Evolutionary conservation across 208 protist species (phyloP), one percentile per base, ranked within the genome.

Genomic region (Trypanosoma lewisi): DNA sequence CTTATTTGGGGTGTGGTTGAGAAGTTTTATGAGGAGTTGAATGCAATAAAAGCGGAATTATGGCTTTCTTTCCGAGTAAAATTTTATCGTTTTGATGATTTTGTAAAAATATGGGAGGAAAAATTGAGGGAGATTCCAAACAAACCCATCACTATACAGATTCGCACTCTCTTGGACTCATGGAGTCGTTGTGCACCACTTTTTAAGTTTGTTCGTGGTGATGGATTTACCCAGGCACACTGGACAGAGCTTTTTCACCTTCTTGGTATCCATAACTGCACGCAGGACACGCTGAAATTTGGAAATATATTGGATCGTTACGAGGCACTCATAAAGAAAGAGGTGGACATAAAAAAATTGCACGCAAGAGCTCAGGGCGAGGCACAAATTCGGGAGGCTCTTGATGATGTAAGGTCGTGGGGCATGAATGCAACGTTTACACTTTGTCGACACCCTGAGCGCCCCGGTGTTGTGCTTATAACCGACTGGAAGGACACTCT

Each of bases 401-500:
- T 99, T 21, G 84, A 97, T 51, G 98, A 99, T 65, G 77, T 99
- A 3, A 82, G 88, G 3, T 77, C 83, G 21, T 98, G 97, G 97
- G 91, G 87, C 25, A 88, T 70, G 14, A 83, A 94, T 0, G 85
- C 95, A 6, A 67, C 57, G 1, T 98, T 99, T 67, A 60, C 73
- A 19, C 81, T 97, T 30, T 80, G 76, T 9, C 78, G 94, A 30
- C 85, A 87, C 62, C 85, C 80, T 16, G 89, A 90, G 16, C 77
- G 83, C 49, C 45, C 67, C 9, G 85, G 85, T 31, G 85, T 98
- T 31, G 67, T 87, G 50, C 83, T 99, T 28, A 97, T 99, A 62
- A 95, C 95, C 12, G 98, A 99, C 39, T 99, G 98, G 98, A 98
- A 98, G 70, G 97, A 99, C 51, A 73, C 97, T 1, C 65, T 98